Conservation (phyloP, 78 protist species). For the Dictyostelium discoideum region DNA sequence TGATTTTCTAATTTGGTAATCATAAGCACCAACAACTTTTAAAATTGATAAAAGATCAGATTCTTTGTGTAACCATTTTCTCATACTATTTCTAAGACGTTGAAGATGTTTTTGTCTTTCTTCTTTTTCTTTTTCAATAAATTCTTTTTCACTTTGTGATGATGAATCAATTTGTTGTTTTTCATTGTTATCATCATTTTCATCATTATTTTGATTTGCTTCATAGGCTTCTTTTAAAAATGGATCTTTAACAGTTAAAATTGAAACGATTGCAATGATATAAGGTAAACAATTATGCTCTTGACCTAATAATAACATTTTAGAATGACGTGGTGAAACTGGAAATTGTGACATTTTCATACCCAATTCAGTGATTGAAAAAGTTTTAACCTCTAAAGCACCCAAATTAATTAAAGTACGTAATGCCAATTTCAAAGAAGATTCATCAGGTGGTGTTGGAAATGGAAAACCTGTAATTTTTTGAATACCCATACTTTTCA, state of each 20-base stretch:
- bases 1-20: conserved; percentile 38
- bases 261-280: conserved; percentile 90
- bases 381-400: conserved; percentile 75
- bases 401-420: conserved; percentile 59
- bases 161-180: neutral
- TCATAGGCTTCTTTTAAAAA: conserved; percentile 35
- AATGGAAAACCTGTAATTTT: conserved; percentile 92
- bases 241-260: conserved; percentile 87
- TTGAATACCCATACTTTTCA: conserved; percentile 94
- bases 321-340: conserved; percentile 92
- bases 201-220: neutral
- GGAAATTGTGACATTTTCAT: conserved; percentile 83
- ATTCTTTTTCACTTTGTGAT: conserved; percentile 33
- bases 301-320: conserved; percentile 87
- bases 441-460: conserved; percentile 90
- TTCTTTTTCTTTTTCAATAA: conserved; percentile 48
- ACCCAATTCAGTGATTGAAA: conserved; percentile 80
- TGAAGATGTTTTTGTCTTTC: conserved; percentile 13
- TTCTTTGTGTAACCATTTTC: conserved; percentile 58
- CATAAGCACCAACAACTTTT: conserved; percentile 81
- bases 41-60: conserved; percentile 53
- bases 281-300: conserved; percentile 78
- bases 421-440: conserved; percentile 24
- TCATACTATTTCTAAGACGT: conserved; percentile 13
- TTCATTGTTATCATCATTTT: too few species aligned